Evolutionary conservation across 2,329 filamentous ascomycete species (phyloP), one percentile per base, ranked within the genome.

Genomic region (Aspergillus novoparasiticus): DNA sequence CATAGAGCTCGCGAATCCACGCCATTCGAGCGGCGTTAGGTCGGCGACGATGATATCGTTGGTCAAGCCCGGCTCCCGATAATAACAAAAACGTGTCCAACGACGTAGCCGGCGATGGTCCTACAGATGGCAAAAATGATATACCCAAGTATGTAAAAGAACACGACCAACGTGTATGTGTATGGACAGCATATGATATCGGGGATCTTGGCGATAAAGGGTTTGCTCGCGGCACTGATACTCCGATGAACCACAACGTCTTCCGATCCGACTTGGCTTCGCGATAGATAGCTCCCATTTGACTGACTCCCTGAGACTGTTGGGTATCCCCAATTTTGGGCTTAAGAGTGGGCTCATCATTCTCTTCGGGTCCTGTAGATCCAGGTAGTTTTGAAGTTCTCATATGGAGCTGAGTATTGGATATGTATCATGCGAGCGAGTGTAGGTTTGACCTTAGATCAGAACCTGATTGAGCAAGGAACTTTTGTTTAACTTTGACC

Each of bases 141-240:
- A 36, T 36, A 36, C 0, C 34, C 34, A 0, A 60, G 12, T 6
- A 60, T 36, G n/a, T 60, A 60, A 41, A 59, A 64, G 10, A 36
- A n/a, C 2, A 64, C 43, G 46, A 36, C 48, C 8, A 60, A 30
- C 14, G 55, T 30, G 53, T 64, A 64, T 10, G 63, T 62, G 26
- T 62, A 62, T 4, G 53, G 63, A 6, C 63, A 60, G 12, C 60
- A 60, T 26, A 48, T 59, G 16, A 64, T 62, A 10, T 64, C 60
- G 16, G 60, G 60, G 34, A 64, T 53, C 14, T 62, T 64, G 1
- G 60, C 63, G 43, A 64, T 64, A 34, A 64, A 64, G 28, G 63
- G 63, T 36, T 64, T 64, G 51, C 60, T 62, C 19, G 62, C 57
- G 2, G 63, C 63, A 39, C 57, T 8, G 57, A 62, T 6, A 36